These are phyloP conservation scores for Hyparrhenia diplandra DNA, from an alignment of 176 grass and related monocot species.

Conservation along the genomic window DNA sequence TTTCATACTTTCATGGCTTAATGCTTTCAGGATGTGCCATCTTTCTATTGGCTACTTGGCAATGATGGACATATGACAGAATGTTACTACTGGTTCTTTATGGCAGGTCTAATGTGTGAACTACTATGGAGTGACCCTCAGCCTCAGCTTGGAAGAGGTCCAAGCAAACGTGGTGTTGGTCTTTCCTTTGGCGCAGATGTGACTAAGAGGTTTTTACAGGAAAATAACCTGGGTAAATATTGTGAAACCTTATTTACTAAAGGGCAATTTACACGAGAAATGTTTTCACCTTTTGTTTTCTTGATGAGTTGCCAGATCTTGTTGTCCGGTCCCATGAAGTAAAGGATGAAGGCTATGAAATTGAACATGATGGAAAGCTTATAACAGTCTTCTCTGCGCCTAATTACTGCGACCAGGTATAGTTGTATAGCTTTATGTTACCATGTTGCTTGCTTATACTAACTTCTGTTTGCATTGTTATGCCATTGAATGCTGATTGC, in stretches of 20 bases:
- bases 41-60: too few species aligned
- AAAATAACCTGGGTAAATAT: slow-evolving; percentile 35
- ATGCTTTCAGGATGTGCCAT: too few species aligned
- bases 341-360: slow-evolving; percentile 89
- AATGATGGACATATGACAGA: too few species aligned
- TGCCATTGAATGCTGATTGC: background rate
- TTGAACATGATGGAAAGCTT: slow-evolving; percentile 84
- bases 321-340: slow-evolving; percentile 94
- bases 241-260: background rate
- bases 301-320: slow-evolving; percentile 46
- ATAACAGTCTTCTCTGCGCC: slow-evolving; percentile 91
- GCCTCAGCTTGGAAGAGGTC: slow-evolving; percentile 78
- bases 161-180: slow-evolving; percentile 82
- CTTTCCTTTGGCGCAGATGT: slow-evolving; percentile 91
- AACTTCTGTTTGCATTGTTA: background rate
- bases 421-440: background rate
- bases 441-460: background rate
- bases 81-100: background rate
- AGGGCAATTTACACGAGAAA: background rate
- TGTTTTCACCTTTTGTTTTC: background rate
- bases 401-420: slow-evolving; percentile 92
- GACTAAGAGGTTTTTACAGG: slow-evolving; percentile 57
- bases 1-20: too few species aligned
- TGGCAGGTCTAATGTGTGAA: background rate
- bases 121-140: slow-evolving; percentile 61